Evolutionary conservation across 176 grass and related monocot species (phyloP).

Genomic region (Eremochloa ophiuroides): DNA sequence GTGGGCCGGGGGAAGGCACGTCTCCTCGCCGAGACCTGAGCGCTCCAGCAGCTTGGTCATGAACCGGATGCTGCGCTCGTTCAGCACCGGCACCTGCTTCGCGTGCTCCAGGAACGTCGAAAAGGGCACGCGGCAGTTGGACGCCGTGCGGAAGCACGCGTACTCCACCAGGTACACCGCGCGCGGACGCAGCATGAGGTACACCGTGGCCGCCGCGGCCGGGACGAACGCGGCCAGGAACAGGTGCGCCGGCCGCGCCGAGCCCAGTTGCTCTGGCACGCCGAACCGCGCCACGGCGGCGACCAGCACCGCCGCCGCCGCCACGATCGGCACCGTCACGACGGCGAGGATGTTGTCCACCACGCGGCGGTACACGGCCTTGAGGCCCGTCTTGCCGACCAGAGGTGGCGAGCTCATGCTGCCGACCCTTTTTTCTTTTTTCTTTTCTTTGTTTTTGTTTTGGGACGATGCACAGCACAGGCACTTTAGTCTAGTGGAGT

Average conservation of each 20-base stretch:
- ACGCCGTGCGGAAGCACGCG: slow-evolving; percentile 44
- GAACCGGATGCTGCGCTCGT: slow-evolving; percentile 49
- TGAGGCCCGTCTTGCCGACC: neutral
- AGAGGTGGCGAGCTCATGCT: neutral
- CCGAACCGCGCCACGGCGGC: neutral
- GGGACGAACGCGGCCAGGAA: slow-evolving; percentile 27
- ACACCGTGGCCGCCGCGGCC: neutral
- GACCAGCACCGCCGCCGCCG: neutral
- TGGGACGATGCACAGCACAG: neutral
- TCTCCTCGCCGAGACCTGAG: slow-evolving; percentile 59
- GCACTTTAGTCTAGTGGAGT: neutral
- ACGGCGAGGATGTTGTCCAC: slow-evolving; percentile 11
- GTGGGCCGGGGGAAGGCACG: slow-evolving; percentile 34
- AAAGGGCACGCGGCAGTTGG: slow-evolving; percentile 44
- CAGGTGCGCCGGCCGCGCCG: neutral
- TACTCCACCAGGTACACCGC: slow-evolving; percentile 57
- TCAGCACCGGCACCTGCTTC: slow-evolving; percentile 14
- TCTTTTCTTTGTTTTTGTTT: neutral
- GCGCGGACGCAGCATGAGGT: slow-evolving; percentile 23
- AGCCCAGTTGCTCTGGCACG: neutral
- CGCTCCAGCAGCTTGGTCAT: slow-evolving; percentile 43
- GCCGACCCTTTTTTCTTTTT: neutral
- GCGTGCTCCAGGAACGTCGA: slow-evolving; percentile 46
- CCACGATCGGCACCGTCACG: neutral
- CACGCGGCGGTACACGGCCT: neutral